Evolutionary conservation across 2,329 filamentous ascomycete species (phyloP).

Genomic region (Alternaria novae-zelandiae): DNA sequence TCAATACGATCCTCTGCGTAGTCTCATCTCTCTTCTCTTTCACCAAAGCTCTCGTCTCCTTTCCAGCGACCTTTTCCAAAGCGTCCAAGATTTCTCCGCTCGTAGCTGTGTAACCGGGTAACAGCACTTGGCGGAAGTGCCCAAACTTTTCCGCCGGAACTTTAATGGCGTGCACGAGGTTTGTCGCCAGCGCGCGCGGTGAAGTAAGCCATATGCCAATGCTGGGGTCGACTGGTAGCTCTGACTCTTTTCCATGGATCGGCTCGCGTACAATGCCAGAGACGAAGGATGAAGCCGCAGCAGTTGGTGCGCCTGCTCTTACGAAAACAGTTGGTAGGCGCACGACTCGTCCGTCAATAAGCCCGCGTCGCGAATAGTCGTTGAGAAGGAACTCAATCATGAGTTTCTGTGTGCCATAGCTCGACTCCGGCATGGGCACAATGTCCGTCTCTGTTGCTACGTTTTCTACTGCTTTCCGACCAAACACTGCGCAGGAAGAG

Average conservation of each 20-base stretch:
- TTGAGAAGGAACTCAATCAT: slow-evolving; percentile 68
- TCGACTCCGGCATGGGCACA: slow-evolving; percentile 67
- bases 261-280: slow-evolving; percentile 71
- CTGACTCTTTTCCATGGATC: slow-evolving; percentile 59
- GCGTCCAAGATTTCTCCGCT: slow-evolving; percentile 64
- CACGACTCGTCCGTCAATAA: slow-evolving; percentile 64
- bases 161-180: slow-evolving; percentile 60
- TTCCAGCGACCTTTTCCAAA: slow-evolving; percentile 61
- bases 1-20: slow-evolving; percentile 61
- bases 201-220: slow-evolving; percentile 65
- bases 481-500: slow-evolving; percentile 69
- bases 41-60: slow-evolving; percentile 58
- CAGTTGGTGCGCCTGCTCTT: slow-evolving; percentile 65
- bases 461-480: slow-evolving; percentile 60
- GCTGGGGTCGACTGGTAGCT: slow-evolving; percentile 58
- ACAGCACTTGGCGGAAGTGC: slow-evolving; percentile 59
- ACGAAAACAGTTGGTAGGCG: slow-evolving; percentile 69
- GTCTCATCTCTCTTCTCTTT: slow-evolving; percentile 59
- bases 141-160: slow-evolving; percentile 59
- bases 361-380: slow-evolving; percentile 66
- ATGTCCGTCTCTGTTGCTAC: slow-evolving; percentile 47
- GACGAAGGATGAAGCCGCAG: slow-evolving; percentile 68
- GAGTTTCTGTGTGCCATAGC: slow-evolving; percentile 69
- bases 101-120: slow-evolving; percentile 62
- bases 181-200: slow-evolving; percentile 61